Conservation (phyloP, 805 yeast species). For the Starmerella riodocensis region DNA sequence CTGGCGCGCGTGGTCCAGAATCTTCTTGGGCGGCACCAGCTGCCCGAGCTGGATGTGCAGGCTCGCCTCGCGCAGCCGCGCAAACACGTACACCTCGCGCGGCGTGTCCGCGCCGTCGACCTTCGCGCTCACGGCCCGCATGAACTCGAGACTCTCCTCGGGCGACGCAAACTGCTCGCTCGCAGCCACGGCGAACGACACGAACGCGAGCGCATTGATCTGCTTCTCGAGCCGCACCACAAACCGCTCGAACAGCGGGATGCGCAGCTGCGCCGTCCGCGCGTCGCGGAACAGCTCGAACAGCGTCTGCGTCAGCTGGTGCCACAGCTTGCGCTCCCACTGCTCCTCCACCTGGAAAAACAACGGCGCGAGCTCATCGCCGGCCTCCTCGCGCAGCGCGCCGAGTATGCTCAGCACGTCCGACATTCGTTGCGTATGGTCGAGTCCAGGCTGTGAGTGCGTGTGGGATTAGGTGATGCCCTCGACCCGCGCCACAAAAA, state of each 20-base stretch:
- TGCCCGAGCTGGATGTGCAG: constrained; percentile 44
- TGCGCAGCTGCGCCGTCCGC: constrained; percentile 41
- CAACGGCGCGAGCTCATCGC: constrained; percentile 46
- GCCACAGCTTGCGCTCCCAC: constrained; percentile 88
- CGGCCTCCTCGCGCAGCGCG: constrained; percentile 52
- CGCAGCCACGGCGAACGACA: constrained; percentile 54
- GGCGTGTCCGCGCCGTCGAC: constrained; percentile 32
- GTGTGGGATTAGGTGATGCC: no score
- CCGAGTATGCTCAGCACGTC: not conserved
- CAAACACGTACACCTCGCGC: constrained; percentile 36
- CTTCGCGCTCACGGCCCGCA: constrained; percentile 34
- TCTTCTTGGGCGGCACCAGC: constrained; percentile 48
- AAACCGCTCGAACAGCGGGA: constrained; percentile 58
- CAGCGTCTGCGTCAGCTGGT: constrained; percentile 67
- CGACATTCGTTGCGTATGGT: no score
- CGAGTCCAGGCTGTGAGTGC: no score
- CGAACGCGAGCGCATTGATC: constrained; percentile 66
- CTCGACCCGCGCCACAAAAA: no score
- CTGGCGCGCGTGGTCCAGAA: constrained; percentile 48
- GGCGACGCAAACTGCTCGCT: constrained; percentile 33
- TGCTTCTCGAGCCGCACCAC: constrained; percentile 52
- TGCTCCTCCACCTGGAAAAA: constrained; percentile 66
- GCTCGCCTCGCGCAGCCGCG: constrained; percentile 64
- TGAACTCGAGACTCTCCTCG: constrained; percentile 40
- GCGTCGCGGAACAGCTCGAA: constrained; percentile 46